Evolutionary conservation across 1,284 basidiomycete species (phyloP), one percentile per base, ranked within the genome.

Genomic region (Ustilago tritici): DNA sequence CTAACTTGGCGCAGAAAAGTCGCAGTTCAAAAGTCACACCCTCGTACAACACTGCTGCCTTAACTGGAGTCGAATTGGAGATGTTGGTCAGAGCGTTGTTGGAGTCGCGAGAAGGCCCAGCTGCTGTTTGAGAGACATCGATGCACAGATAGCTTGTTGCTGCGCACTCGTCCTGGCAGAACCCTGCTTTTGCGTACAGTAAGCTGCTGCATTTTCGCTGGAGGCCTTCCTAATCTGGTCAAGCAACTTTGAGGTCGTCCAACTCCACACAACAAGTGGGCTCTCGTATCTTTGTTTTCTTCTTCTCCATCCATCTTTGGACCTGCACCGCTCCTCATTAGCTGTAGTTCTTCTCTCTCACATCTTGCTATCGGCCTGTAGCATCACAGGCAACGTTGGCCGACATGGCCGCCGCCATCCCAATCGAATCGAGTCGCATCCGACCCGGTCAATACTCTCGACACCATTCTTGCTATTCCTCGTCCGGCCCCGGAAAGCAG

Each of bases 371-470:
- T 28, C 35, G 4, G 19, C 41, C 12, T 28, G 32, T 52, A 63
- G 38, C 47, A 31, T 10, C 14, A 7, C 40, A 23, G 38, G 32
- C 59, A 43, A 56, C 38, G 28, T 47, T 46, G 57, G 70, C 64
- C 60, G 58, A 15, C 35, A 73, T 73, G 70, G 65, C 65, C 54
- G 50, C 61, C 59, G 70, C 58, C 17, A 56, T 41, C 19, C 61
- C 70, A 43, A 61, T 58, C 58, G 62, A 70, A n/a, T 54, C 68
- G 10, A 56, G 32, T 23, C 70, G 63, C 34, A 77, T 77, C 53
- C 64, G 64, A 47, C 76, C 76, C 1, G 76, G 76, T 28, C 76
- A 71, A 53, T 78, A 78, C 56, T 78, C 76, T 19, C 64, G 76
- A 23, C 69, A 77, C 23, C 55, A 62, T 38, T 61, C 61, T n/a